phyloP scores from a whole-genome alignment of 1,284 basidiomycete genomes.

The Bondarzewia mesenterica region DNA sequence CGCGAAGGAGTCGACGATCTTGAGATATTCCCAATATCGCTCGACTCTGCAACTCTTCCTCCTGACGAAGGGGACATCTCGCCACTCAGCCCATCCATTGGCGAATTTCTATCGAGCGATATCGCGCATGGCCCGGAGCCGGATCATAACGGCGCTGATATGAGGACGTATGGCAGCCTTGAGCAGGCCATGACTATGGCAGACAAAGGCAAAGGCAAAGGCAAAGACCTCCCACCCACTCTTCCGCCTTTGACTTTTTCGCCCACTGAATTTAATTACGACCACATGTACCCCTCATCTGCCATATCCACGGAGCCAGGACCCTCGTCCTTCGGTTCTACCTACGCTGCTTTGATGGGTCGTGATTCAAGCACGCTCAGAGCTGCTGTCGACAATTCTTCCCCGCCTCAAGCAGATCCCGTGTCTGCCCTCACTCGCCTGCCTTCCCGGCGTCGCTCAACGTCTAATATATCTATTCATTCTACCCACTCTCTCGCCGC shows the following conservation, averaged over 20 bases:
- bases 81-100: neutral
- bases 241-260: constrained; percentile 58
- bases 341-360: constrained; percentile 15
- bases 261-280: constrained; percentile 40
- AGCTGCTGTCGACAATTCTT: constrained; percentile 10
- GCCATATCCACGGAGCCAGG: constrained; percentile 30
- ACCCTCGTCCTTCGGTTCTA: constrained; percentile 47
- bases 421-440: constrained; percentile 15
- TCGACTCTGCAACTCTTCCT: constrained; percentile 13
- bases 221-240: constrained; percentile 47
- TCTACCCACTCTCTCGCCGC: constrained; percentile 36
- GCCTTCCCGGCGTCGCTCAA: constrained; percentile 44
- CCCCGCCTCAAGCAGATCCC: constrained; percentile 11
- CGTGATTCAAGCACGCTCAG: constrained; percentile 14
- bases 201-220: constrained; percentile 39
- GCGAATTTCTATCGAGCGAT: neutral
- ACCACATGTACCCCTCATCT: constrained; percentile 33
- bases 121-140: neutral
- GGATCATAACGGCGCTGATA: neutral
- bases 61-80: constrained; percentile 7
- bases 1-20: constrained; percentile 31
- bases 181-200: neutral
- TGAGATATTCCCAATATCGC: constrained; percentile 31
- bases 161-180: constrained; percentile 2
- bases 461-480: constrained; percentile 43